Conservation (phyloP, 345 rosid species). For the Isatis tinctoria region DNA sequence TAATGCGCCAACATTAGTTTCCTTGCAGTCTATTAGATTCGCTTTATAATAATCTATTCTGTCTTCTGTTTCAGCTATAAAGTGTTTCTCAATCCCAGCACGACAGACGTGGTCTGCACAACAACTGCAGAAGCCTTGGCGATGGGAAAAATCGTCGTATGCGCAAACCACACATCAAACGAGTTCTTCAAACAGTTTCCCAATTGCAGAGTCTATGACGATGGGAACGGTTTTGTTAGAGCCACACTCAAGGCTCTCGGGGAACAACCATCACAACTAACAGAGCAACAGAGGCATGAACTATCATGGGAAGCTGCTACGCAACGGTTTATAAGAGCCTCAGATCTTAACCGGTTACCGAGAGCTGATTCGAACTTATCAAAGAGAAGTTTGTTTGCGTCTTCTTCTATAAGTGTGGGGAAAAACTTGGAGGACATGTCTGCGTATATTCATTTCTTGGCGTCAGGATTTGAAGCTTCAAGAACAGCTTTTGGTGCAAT, state of each 20-base stretch:
- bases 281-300: conserved; percentile 60
- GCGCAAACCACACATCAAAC: conserved; percentile 46
- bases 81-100: conserved; percentile 96
- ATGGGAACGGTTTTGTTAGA: conserved; percentile 49
- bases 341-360: conserved; percentile 41
- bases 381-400: conserved; percentile 39
- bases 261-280: conserved; percentile 64
- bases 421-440: conserved; percentile 62
- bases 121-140: conserved; percentile 98
- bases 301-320: conserved; percentile 95
- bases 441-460: conserved; percentile 61
- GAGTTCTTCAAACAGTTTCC: conserved; percentile 77
- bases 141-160: conserved; percentile 74
- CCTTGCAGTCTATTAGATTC: background rate
- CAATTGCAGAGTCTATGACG: conserved; percentile 61
- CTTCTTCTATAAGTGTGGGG: conserved; percentile 43
- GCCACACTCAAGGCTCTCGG: conserved; percentile 52
- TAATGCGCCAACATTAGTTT: background rate
- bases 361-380: conserved; percentile 24
- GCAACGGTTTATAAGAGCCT: conserved; percentile 57
- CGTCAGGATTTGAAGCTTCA: conserved; percentile 68
- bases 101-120: conserved; percentile 96
- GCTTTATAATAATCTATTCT: background rate
- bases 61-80: conserved; percentile 55
- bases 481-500: conserved; percentile 83